These are phyloP conservation scores for Microstegium vimineum DNA, from an alignment of 176 grass and related monocot species.

Conservation along the genomic window DNA sequence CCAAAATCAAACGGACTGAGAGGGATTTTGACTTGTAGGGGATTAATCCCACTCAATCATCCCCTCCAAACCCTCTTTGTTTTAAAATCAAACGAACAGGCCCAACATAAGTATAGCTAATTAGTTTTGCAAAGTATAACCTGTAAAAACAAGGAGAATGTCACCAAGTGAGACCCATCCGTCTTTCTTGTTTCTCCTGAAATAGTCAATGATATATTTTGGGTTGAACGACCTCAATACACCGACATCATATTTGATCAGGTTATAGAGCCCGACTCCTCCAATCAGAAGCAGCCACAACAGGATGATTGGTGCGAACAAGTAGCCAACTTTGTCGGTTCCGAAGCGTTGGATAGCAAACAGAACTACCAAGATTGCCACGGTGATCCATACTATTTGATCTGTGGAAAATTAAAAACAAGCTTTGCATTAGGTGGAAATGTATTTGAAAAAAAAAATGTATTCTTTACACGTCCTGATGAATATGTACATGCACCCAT, in stretches of 20 bases:
- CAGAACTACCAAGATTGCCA: conserved; percentile 37
- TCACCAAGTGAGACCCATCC: conserved; percentile 58
- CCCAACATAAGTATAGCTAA: neutral
- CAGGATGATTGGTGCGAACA: conserved; percentile 45
- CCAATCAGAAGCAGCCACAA: conserved; percentile 41
- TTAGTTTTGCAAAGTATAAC: neutral
- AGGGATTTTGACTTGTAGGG: no score
- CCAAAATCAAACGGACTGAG: no score
- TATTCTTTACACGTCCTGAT: neutral
- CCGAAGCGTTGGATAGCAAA: conserved; percentile 43
- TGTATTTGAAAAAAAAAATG: neutral
- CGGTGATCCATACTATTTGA: conserved; percentile 39
- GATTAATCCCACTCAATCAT: no score
- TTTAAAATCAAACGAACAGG: no score
- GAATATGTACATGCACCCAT: neutral
- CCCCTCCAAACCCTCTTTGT: no score
- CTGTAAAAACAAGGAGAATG: conserved; percentile 52
- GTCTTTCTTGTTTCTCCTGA: conserved; percentile 36
- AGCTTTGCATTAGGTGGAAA: neutral
- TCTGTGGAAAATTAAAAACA: conserved; percentile 1
- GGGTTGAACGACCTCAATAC: conserved; percentile 46
- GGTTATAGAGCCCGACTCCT: conserved; percentile 42
- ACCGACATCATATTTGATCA: conserved; percentile 33
- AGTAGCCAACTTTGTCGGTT: conserved; percentile 49
- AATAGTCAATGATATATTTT: conserved; percentile 53